phyloP scores from a whole-genome alignment of 805 yeast genomes.

The Kluyveromyces siamensis region DNA sequence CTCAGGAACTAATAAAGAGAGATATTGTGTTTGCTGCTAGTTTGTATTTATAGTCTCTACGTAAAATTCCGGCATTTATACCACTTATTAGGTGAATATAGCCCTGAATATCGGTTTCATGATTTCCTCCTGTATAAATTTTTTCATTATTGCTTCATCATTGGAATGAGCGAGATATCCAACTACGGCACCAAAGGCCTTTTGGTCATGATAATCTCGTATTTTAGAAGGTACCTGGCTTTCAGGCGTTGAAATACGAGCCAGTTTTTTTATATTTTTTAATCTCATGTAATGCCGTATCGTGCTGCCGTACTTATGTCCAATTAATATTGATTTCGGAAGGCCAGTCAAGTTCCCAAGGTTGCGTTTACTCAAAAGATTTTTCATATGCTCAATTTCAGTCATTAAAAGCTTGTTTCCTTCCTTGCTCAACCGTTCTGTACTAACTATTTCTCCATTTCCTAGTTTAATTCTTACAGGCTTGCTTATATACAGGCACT shows the following conservation, averaged over 20 bases:
- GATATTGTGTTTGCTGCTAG: slow-evolving; percentile 97
- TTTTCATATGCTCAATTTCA: background rate
- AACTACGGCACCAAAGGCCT: slow-evolving; percentile 15
- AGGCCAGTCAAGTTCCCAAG: background rate
- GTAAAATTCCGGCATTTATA: slow-evolving; percentile 6
- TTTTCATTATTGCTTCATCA: slow-evolving; percentile 11
- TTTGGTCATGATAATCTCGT: slow-evolving; percentile 11
- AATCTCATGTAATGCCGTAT: slow-evolving; percentile 7
- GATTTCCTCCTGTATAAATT: slow-evolving; percentile 14
- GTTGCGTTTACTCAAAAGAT: background rate
- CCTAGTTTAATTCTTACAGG: slow-evolving; percentile 6
- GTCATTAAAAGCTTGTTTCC: background rate
- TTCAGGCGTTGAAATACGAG: slow-evolving; percentile 12
- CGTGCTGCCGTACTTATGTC: background rate
- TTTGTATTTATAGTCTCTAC: slow-evolving; percentile 48
- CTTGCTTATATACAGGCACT: slow-evolving; percentile 14
- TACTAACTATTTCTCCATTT: slow-evolving; percentile 3
- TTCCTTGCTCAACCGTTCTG: background rate
- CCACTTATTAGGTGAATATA: background rate
- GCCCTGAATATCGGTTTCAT: slow-evolving; percentile 7
- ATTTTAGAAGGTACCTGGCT: slow-evolving; percentile 15
- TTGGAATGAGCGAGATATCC: slow-evolving; percentile 17
- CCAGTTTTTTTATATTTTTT: slow-evolving; percentile 6
- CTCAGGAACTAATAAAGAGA: slow-evolving; percentile 91
- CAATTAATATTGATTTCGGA: background rate